A percentile compares a stretch with the other conserved stretches of the same genome.
Evolutionary conservation across 495 filamentous ascomycete species (phyloP).

Genomic region (Astrothelium macrocarpum): DNA sequence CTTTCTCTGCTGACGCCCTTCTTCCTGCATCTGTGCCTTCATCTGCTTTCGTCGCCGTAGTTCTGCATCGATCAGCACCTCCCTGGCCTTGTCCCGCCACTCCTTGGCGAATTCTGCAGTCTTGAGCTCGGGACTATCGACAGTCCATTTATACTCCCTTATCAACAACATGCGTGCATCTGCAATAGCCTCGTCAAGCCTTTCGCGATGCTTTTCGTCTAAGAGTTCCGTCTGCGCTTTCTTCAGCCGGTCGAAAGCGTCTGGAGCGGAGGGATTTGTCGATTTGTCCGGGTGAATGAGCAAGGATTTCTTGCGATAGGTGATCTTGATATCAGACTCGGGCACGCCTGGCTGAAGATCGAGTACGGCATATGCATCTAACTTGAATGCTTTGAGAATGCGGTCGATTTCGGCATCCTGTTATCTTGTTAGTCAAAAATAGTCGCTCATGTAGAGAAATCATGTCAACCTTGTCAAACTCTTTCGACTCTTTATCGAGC

Average conservation of each 20-base stretch:
- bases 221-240: slow-evolving; percentile 85
- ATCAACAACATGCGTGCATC: slow-evolving; percentile 92
- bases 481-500: slow-evolving; percentile 77
- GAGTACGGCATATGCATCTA: slow-evolving; percentile 91
- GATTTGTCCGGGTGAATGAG: slow-evolving; percentile 99
- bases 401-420: slow-evolving; percentile 95
- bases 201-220: slow-evolving; percentile 82
- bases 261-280: slow-evolving; percentile 77
- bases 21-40: slow-evolving; percentile 93
- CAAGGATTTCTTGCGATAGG: slow-evolving; percentile 92
- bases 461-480: slow-evolving; percentile 61
- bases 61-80: slow-evolving; percentile 90
- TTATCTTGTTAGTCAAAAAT: slow-evolving; percentile 7
- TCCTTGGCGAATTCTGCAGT: slow-evolving; percentile 70
- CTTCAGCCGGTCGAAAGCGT: slow-evolving; percentile 94
- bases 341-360: slow-evolving; percentile 92
- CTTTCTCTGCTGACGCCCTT: slow-evolving; percentile 80
- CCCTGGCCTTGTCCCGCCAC: slow-evolving; percentile 87
- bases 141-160: slow-evolving; percentile 82
- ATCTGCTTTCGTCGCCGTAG: slow-evolving; percentile 70
- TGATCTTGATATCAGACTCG: slow-evolving; percentile 88
- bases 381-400: slow-evolving; percentile 78
- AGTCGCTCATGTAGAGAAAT: slow-evolving; percentile 10
- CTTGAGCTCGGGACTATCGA: slow-evolving; percentile 71
- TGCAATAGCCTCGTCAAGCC: slow-evolving; percentile 87